Evolutionary conservation across 2,329 filamentous ascomycete species (phyloP).

Genomic region (Claviceps sp.): DNA sequence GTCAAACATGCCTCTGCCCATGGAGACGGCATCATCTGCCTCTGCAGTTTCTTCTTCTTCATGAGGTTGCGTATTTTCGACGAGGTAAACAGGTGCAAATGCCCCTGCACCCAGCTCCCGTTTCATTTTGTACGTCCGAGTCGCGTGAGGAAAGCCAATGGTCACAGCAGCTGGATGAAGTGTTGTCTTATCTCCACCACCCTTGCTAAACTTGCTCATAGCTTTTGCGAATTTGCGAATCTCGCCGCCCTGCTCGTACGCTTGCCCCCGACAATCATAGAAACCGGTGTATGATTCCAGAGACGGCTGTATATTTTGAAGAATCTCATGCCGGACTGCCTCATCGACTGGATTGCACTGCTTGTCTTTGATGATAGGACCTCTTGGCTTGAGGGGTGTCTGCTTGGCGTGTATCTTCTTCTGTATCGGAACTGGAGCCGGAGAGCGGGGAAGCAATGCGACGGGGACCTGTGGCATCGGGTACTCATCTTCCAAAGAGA

Average conservation of each 20-base stretch:
- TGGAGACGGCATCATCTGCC: constrained; percentile 28
- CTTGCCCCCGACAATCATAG: constrained; percentile 53
- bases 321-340: constrained; percentile 58
- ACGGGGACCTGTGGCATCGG: constrained; percentile 36
- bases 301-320: constrained; percentile 60
- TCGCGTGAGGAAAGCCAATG: constrained; percentile 53
- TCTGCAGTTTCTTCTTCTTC: constrained; percentile 29
- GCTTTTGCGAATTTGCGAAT: constrained; percentile 73
- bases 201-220: constrained; percentile 41
- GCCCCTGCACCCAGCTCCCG: constrained; percentile 84
- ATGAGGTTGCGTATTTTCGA: constrained; percentile 53
- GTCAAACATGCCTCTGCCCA: constrained; percentile 52
- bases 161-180: constrained; percentile 46
- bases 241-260: constrained; percentile 54
- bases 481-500: constrained; percentile 35
- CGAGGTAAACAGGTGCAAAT: constrained; percentile 89
- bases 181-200: constrained; percentile 46
- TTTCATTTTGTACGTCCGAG: constrained; percentile 61
- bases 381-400: constrained; percentile 33
- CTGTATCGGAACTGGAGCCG: constrained; percentile 20
- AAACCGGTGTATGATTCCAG: constrained; percentile 67
- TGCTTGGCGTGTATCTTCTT: constrained; percentile 21
- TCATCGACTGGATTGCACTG: constrained; percentile 86
- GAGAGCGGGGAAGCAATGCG: constrained; percentile 30
- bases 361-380: constrained; percentile 64